These are phyloP conservation scores for Peronosclerospora sorghi DNA, from an alignment of 352 stramenopile species.

Conservation along the genomic window DNA sequence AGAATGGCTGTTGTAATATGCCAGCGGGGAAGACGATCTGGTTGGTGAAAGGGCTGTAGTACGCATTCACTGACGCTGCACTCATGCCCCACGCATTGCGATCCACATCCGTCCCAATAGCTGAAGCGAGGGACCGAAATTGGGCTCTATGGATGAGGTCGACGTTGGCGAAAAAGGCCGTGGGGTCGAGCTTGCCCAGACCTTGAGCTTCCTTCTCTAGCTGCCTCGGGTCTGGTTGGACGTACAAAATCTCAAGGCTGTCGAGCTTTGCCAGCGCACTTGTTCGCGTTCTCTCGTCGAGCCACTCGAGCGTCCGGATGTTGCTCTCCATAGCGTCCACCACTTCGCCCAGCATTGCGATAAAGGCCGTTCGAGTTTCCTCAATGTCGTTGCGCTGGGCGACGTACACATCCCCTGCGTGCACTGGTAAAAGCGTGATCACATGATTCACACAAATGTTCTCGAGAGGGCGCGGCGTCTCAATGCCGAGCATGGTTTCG, in stretches of 20 bases:
- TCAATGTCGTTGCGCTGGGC: slow-evolving; percentile 59
- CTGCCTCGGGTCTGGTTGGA: slow-evolving; percentile 21
- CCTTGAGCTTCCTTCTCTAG: slow-evolving; percentile 28
- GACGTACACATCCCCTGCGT: slow-evolving; percentile 74
- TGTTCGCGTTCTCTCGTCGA: slow-evolving; percentile 68
- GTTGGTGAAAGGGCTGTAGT: slow-evolving; percentile 48
- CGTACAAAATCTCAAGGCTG: slow-evolving; percentile 13
- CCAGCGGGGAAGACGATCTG: slow-evolving; percentile 91
- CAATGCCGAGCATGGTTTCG: slow-evolving; percentile 46
- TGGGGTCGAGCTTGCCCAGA: slow-evolving; percentile 16
- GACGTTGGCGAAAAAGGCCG: slow-evolving; percentile 43
- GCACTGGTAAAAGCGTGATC: slow-evolving; percentile 24
- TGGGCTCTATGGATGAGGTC: slow-evolving; percentile 21
- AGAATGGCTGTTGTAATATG: slow-evolving; percentile 90
- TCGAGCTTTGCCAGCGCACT: slow-evolving; percentile 78
- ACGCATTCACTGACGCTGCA: slow-evolving; percentile 85
- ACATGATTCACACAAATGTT: slow-evolving; percentile 32
- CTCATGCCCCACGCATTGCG: slow-evolving; percentile 80
- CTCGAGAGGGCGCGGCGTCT: slow-evolving; percentile 34
- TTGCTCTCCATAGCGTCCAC: slow-evolving; percentile 62
- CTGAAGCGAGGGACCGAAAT: slow-evolving; percentile 14
- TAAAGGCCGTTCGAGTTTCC: slow-evolving; percentile 43
- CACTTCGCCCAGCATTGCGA: slow-evolving; percentile 74
- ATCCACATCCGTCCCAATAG: slow-evolving; percentile 36
- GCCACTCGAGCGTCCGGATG: slow-evolving; percentile 82